Percentiles rank a stretch among this genome's conserved stretches.
Evolutionary conservation across 2,329 filamentous ascomycete species (phyloP).

Genomic region (Ceratocystis cubensis): DNA sequence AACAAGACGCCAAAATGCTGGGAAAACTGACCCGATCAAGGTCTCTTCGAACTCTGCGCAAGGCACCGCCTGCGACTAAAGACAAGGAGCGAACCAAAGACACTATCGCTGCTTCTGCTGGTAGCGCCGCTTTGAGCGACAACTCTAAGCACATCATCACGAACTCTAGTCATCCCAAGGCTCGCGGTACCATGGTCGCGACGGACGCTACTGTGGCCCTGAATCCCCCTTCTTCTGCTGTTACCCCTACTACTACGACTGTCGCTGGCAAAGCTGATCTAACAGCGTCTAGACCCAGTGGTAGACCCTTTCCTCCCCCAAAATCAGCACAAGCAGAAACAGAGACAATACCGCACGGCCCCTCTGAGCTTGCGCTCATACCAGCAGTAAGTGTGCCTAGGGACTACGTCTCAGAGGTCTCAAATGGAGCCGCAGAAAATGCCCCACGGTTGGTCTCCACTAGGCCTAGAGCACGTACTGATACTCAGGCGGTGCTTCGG

Average conservation of each 20-base stretch:
- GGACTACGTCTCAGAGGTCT: not conserved
- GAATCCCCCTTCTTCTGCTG: not conserved
- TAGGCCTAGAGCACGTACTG: conserved; percentile 2
- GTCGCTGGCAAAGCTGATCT: not conserved
- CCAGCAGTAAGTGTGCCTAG: not conserved
- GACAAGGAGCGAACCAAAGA: conserved; percentile 1
- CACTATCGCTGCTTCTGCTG: too few relatives aligned
- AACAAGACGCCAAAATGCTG: conserved; percentile 11
- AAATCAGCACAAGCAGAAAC: conserved; percentile 14
- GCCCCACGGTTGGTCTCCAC: not conserved
- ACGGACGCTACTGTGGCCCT: not conserved
- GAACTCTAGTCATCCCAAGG: not conserved
- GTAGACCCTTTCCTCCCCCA: not conserved
- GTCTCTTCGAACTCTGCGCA: conserved; percentile 18
- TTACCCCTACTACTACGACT: not conserved
- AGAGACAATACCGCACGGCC: conserved; percentile 20
- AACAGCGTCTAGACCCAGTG: not conserved
- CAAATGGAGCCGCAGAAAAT: not conserved
- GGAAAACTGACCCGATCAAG: conserved; percentile 19
- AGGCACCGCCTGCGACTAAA: conserved; percentile 1
- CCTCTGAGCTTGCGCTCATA: conserved; percentile 7
- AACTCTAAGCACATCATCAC: not conserved
- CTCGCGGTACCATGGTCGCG: not conserved
- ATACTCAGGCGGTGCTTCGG: conserved; percentile 5
- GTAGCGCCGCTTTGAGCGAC: not conserved